Conservation (phyloP, 805 yeast species). For the Cyberlindnera misumaiensis region DNA sequence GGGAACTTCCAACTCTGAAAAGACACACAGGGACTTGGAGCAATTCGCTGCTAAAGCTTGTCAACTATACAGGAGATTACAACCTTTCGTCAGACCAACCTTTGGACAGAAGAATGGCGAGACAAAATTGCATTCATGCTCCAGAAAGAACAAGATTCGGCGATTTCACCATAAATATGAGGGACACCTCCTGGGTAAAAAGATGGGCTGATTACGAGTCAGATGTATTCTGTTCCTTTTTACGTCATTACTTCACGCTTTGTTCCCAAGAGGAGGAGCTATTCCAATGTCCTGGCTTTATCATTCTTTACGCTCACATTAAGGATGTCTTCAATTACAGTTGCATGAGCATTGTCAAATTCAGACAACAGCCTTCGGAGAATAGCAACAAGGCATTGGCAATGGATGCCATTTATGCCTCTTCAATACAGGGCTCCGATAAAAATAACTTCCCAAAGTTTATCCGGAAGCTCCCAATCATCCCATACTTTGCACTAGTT, state of each 20-base stretch:
- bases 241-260: slow-evolving; percentile 44
- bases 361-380: slow-evolving; percentile 7
- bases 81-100: neutral
- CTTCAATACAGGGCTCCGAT: slow-evolving; percentile 1
- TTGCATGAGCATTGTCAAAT: slow-evolving; percentile 13
- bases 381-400: neutral
- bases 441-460: slow-evolving; percentile 3
- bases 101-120: slow-evolving; percentile 26
- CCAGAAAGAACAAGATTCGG: slow-evolving; percentile 29
- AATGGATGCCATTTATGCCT: slow-evolving; percentile 1
- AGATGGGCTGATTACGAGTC: slow-evolving; percentile 53
- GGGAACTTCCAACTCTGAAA: neutral
- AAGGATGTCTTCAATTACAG: slow-evolving; percentile 18
- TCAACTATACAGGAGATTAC: slow-evolving; percentile 17
- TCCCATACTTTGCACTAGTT: slow-evolving; percentile 4
- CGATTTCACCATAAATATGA: slow-evolving; percentile 35
- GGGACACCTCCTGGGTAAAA: slow-evolving; percentile 45
- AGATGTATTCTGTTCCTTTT: slow-evolving; percentile 53
- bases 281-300: slow-evolving; percentile 17
- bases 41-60: slow-evolving; percentile 9
- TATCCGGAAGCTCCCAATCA: slow-evolving; percentile 7
- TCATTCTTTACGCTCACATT: slow-evolving; percentile 19
- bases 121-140: slow-evolving; percentile 31
- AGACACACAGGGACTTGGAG: slow-evolving; percentile 1
- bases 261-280: slow-evolving; percentile 5